Conservation (phyloP, 805 yeast genomes). For the Jamesozyma gamospora region DNA sequence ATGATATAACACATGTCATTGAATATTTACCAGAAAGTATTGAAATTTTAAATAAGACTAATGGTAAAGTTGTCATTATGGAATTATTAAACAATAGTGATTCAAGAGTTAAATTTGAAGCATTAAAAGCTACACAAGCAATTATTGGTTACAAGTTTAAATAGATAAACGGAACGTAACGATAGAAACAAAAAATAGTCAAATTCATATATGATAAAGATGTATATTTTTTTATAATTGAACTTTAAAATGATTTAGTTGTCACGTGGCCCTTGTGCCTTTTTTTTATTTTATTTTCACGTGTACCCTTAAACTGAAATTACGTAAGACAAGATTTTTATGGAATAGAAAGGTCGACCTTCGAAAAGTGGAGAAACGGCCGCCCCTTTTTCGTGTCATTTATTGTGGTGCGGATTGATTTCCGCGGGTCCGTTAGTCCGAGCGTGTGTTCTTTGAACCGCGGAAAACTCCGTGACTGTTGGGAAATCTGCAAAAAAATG, state of each 20-base stretch:
- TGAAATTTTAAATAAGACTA: constrained; percentile 40
- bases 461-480: not conserved
- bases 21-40: constrained; percentile 46
- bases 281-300: no score
- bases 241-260: no score
- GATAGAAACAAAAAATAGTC: not conserved
- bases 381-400: no score
- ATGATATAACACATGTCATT: constrained; percentile 55
- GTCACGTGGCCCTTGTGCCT: no score
- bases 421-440: not conserved
- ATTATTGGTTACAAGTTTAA: constrained; percentile 73
- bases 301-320: no score
- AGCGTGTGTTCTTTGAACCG: not conserved
- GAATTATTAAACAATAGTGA: constrained; percentile 68
- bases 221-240: no score
- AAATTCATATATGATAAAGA: no score
- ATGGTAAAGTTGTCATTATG: constrained; percentile 78
- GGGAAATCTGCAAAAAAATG: no score
- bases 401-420: not conserved
- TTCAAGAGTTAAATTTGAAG: constrained; percentile 87
- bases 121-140: constrained; percentile 88
- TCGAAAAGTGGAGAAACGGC: no score
- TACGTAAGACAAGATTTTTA: no score
- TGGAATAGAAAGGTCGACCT: not conserved
- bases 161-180: not conserved